Evolutionary conservation across 164 flowering plant genomes (phyloP), one percentile per base, ranked within the genome.

Genomic region (Taxillus chinensis): DNA sequence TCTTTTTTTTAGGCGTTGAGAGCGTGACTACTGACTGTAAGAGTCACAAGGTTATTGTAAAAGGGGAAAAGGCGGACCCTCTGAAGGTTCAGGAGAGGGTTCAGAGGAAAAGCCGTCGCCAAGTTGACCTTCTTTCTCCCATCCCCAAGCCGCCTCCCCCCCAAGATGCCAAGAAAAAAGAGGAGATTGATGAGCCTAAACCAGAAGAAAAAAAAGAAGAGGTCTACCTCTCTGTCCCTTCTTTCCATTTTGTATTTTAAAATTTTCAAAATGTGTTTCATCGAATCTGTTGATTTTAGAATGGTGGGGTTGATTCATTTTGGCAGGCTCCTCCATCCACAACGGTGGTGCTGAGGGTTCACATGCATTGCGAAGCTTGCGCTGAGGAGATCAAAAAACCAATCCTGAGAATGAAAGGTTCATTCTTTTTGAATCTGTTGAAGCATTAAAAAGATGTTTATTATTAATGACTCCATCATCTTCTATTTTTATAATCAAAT

Each of bases 361-460:
- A 83, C 82, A 89, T 92, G 96, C 98, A 92, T 68, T 92, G 98
- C 60, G 96, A 87, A 41, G 90, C 85, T 37, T 92, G 98, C 61
- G 83, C 95, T 7, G 78, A 79, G 48, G 89, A 80, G 73, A 81
- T 89, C 72, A 78, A 79, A 68, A 92, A 77, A 72, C 77, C 88
- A 11, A 92, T 92, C 5, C 70, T 39, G 63, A 80, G 80, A 68
- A 92, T 92, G 86, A 84, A 89, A 86, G 96, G 98, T 85, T 42
- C 6, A 51, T 38, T 12, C 11, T 7, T 27, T 27, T 27, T 27
- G 2, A 27, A 27, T 27, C 27, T 27, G 27, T 27, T 27, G 27
- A 27, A 27, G 27, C 2, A 27, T 27, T 27, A 27, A 27, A 27
- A 27, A 27, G 27, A 27, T 2, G 27, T 27, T 27, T 27, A 27